Evolutionary conservation across 1,139 yeast species (phyloP), one percentile per base, ranked within the genome.

Genomic region (Nematodospora anomalae): DNA sequence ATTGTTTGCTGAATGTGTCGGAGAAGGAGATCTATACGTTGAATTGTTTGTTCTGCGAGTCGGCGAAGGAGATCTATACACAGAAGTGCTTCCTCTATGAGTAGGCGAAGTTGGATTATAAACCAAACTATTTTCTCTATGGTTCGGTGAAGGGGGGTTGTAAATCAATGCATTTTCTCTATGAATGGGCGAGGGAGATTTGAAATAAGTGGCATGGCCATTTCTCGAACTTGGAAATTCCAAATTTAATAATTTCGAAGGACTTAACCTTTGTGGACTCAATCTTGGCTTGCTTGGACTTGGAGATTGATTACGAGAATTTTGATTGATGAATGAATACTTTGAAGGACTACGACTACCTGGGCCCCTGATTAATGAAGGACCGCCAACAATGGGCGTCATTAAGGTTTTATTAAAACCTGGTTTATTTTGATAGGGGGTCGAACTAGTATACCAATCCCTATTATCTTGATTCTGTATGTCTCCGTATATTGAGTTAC

Each of bases 361-460:
- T 15, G 29, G 25, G 15, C 22, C 12, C 12, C 13, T 7, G 16
- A 22, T 12, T 18, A 30, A 7, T 16, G 28, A 7, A n/a, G 21
- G 21, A 6, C 21, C 21, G 8, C 21, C 8, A n/a, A n/a, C n/a
- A n/a, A n/a, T n/a, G 6, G 21, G 21, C 21, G 21, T 18, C 6
- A 18, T 8, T 8, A 18, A 6, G 6, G 21, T 6, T 18, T 8
- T 18, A 18, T 18, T 8, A 18, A 18, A 18, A 18, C 8, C 8
- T n/a, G n/a, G 27, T 31, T 11, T 28, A 10, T 26, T 26, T 11
- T 31, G 29, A 26, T 41, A 56, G 7, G 64, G 64, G 1, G 64
- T 58, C 2, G 63, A 57, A 16, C 57, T 52, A 11, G 50, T 44
- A 33, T 52, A 49, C 47, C 51, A 47, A 14, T 46, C 45, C 14